A percentile compares a stretch with the other conserved stretches of the same genome.
These are phyloP conservation scores for Capsella bursapastoris DNA, from an alignment of 345 rosid species.

Conservation along the genomic window DNA sequence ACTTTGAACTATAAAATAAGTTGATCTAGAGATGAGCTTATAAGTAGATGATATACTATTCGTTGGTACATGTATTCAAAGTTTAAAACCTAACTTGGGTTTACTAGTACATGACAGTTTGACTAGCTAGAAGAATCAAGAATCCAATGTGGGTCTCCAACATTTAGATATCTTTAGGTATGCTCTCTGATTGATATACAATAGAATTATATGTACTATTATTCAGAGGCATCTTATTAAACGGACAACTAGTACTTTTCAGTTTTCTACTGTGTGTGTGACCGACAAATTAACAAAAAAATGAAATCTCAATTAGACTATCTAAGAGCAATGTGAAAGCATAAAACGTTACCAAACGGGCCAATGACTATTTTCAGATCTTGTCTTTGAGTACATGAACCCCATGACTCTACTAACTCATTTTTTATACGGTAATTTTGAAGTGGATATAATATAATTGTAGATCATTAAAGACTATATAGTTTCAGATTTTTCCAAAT, in stretches of 20 bases:
- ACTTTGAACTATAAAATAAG: not conserved
- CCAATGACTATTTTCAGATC: too few species aligned
- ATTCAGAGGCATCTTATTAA: not conserved
- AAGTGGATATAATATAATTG: too few species aligned
- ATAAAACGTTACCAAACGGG: not conserved
- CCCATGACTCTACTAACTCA: not conserved
- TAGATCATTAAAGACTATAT: too few species aligned
- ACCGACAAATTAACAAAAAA: not conserved
- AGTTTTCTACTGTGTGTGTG: not conserved
- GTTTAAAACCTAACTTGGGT: slow-evolving; percentile 7
- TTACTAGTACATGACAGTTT: not conserved
- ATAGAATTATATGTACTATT: not conserved
- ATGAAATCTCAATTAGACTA: not conserved
- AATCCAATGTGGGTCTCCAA: slow-evolving; percentile 38
- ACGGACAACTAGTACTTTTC: not conserved
- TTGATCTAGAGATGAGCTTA: not conserved
- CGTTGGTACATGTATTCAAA: not conserved
- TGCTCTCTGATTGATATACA: not conserved
- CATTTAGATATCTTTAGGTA: not conserved
- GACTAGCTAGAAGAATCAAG: slow-evolving; percentile 37
- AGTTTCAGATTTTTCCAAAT: too few species aligned
- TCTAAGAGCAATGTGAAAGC: not conserved
- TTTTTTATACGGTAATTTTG: too few species aligned
- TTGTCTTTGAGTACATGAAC: not conserved
- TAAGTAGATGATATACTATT: not conserved